Conservation (phyloP, 306 rosid species). For the Amphicarpaea edgeworthii region DNA sequence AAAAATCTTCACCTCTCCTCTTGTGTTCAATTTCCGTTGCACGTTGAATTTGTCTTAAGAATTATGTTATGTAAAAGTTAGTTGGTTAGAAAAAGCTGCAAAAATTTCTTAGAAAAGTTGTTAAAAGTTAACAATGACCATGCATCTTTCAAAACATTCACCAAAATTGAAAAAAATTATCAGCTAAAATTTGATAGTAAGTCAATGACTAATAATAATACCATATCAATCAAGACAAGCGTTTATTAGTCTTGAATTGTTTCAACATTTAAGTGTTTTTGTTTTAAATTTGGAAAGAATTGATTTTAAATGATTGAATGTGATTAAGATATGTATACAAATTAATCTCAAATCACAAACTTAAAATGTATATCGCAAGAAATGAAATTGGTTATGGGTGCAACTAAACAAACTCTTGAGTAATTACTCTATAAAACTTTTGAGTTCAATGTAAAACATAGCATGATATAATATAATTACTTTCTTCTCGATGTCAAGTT, state of each 20-base stretch:
- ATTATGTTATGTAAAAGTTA: constrained; percentile 27
- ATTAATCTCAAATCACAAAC: background rate
- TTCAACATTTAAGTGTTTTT: background rate
- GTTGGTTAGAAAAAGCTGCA: constrained; percentile 38
- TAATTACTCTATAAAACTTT: background rate
- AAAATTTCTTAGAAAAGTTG: background rate
- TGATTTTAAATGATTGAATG: background rate
- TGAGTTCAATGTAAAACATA: constrained; percentile 27
- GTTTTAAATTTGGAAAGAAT: background rate
- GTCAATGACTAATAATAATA: background rate
- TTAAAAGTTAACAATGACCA: constrained; percentile 12
- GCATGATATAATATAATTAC: background rate
- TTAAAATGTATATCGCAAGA: background rate
- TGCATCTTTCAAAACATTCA: background rate
- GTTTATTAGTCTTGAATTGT: background rate
- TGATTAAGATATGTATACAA: background rate
- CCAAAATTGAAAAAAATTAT: background rate
- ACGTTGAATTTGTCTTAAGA: no score
- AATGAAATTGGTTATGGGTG: background rate
- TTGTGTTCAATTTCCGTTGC: no score
- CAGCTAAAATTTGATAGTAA: constrained; percentile 15
- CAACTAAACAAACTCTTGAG: background rate
- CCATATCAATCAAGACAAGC: background rate
- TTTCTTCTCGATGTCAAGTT: background rate
- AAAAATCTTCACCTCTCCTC: no score